phyloP scores from a whole-genome alignment of 2,329 filamentous ascomycete genomes.

The Emmonsiellopsis sp. region DNA sequence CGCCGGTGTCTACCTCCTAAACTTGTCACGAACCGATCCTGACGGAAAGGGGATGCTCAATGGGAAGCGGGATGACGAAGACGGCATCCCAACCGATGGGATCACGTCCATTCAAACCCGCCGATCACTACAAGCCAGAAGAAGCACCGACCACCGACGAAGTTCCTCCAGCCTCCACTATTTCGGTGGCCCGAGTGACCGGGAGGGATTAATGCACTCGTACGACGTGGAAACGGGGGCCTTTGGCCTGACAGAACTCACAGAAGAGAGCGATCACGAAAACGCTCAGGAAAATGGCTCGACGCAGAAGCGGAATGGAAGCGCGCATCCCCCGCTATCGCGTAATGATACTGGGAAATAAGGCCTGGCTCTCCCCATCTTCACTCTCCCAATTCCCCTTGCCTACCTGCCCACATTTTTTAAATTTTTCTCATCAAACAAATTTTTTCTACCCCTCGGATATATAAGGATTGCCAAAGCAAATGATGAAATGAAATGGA shows the following conservation, averaged over 20 bases:
- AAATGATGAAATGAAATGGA: not conserved
- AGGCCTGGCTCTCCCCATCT: not conserved
- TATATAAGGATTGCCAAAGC: not conserved
- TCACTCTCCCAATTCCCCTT: not conserved
- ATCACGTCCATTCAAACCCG: slow-evolving; percentile 83
- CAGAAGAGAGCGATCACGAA: slow-evolving; percentile 52
- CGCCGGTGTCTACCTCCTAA: slow-evolving; percentile 88
- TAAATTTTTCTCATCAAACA: not conserved
- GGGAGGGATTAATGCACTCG: slow-evolving; percentile 74
- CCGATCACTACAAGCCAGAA: slow-evolving; percentile 81
- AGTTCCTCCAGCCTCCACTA: slow-evolving; percentile 55
- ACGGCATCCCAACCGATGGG: slow-evolving; percentile 83
- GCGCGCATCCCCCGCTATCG: not conserved
- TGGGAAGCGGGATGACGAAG: slow-evolving; percentile 50
- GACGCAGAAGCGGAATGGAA: slow-evolving; percentile 2
- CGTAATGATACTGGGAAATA: not conserved
- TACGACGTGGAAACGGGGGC: slow-evolving; percentile 78
- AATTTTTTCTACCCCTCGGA: not conserved
- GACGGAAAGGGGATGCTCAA: slow-evolving; percentile 62
- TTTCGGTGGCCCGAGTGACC: slow-evolving; percentile 52
- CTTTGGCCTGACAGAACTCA: slow-evolving; percentile 70
- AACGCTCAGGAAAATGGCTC: not conserved
- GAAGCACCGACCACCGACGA: slow-evolving; percentile 55
- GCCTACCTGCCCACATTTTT: not conserved
- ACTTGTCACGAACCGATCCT: slow-evolving; percentile 87